Conservation (phyloP, 2,329 filamentous ascomycete genomes). For the Gliomastix tumulicola region DNA sequence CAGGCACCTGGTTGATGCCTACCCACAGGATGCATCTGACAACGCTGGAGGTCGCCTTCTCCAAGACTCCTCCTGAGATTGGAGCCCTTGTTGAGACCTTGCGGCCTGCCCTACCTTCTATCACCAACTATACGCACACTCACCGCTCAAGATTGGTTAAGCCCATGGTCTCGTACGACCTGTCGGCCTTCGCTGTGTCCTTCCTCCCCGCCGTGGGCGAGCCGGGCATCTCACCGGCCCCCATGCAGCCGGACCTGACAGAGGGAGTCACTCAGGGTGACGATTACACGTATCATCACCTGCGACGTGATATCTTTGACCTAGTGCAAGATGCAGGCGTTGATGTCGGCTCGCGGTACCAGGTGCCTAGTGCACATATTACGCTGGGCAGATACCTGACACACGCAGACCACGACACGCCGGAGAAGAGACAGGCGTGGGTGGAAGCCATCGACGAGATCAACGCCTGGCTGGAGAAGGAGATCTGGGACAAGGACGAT, state of each 20-base stretch:
- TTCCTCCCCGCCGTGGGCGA: conserved; percentile 76
- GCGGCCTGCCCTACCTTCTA: conserved; percentile 43
- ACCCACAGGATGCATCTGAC: conserved; percentile 75
- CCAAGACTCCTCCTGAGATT: conserved; percentile 64
- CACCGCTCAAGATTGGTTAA: conserved; percentile 73
- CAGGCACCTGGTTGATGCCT: conserved; percentile 75
- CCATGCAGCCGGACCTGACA: conserved; percentile 26
- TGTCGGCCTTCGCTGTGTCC: conserved; percentile 77
- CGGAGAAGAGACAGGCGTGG: conserved; percentile 54
- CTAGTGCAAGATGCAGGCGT: conserved; percentile 55
- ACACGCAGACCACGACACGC: conserved; percentile 54
- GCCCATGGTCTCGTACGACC: conserved; percentile 77
- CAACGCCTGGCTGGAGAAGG: conserved; percentile 65
- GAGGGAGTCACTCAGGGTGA: conserved; percentile 43
- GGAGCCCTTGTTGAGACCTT: conserved; percentile 52
- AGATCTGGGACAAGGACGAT: conserved; percentile 58
- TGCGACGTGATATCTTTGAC: conserved; percentile 70
- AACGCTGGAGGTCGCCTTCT: conserved; percentile 77
- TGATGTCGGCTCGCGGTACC: conserved; percentile 71
- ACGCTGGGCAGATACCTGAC: conserved; percentile 78
- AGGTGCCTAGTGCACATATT: conserved; percentile 84
- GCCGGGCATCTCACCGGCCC: conserved; percentile 25
- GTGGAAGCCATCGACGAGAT: conserved; percentile 66
- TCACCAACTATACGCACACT: conserved; percentile 59
- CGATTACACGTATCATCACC: conserved; percentile 80